These are phyloP conservation scores for Aspergillus affinis DNA, from an alignment of 495 filamentous ascomycete species.

Conservation along the genomic window DNA sequence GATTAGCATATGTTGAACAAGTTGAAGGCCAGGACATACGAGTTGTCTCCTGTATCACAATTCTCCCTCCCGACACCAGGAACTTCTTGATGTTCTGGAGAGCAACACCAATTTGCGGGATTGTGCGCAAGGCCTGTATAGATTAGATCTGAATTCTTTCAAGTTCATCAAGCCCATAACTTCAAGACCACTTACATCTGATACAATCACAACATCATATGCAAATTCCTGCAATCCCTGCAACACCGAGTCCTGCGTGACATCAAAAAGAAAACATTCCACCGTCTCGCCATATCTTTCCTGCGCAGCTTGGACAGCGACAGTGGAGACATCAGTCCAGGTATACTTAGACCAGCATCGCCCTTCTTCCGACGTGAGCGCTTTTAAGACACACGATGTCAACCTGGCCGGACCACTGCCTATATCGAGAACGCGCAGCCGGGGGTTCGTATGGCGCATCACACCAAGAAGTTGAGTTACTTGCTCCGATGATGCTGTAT, in stretches of 20 bases:
- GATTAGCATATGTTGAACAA: not conserved
- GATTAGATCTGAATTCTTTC: not conserved
- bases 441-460: conserved; percentile 8
- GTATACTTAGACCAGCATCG: not conserved
- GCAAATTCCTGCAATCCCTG: not conserved
- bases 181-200: no score
- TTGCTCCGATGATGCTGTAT: not conserved
- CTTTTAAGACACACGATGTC: not conserved
- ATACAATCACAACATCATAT: not conserved
- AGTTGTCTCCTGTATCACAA: not conserved
- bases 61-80: not conserved
- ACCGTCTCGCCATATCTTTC: not conserved
- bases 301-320: not conserved
- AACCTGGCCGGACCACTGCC: not conserved
- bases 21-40: not conserved
- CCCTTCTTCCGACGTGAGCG: not conserved
- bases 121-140: not conserved
- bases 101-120: no score
- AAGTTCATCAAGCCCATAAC: no score
- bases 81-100: not conserved
- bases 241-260: not conserved
- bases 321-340: not conserved
- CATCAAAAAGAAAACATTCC: not conserved
- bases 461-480: not conserved
- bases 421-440: conserved; percentile 9